These are phyloP conservation scores for Theileria luwenshuni DNA, from an alignment of 169 alveolate species.

Conservation along the genomic window DNA sequence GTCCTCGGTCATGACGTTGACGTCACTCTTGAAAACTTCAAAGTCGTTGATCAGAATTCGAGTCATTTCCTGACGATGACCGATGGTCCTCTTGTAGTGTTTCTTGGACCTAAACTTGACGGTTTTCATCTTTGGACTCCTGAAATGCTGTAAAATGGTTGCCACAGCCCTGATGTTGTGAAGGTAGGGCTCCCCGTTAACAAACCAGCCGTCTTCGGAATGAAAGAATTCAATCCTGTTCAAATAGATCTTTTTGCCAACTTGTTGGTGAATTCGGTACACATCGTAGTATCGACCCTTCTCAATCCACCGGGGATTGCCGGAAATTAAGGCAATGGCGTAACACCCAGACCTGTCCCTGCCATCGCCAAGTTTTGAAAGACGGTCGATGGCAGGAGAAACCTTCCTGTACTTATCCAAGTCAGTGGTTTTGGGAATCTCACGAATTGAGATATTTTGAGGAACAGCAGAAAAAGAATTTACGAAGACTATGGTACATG, in stretches of 20 bases:
- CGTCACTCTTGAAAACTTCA: conserved; percentile 35
- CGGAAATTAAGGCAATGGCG: conserved; percentile 79
- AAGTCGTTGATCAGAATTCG: conserved; percentile 71
- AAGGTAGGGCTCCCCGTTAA: conserved; percentile 80
- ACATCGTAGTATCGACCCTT: conserved; percentile 84
- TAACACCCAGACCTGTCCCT: conserved; percentile 80
- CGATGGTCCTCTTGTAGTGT: conserved; percentile 75
- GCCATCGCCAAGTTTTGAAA: conserved; percentile 73
- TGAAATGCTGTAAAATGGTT: conserved; percentile 76
- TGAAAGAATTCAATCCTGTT: conserved; percentile 77
- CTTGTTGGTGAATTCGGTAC: conserved; percentile 78
- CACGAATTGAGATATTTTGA: neutral
- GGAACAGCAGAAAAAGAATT: conserved; percentile 5
- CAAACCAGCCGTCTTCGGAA: conserved; percentile 72
- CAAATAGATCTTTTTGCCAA: conserved; percentile 71
- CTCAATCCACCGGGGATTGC: conserved; percentile 81
- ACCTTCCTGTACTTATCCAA: conserved; percentile 17
- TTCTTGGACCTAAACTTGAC: conserved; percentile 80
- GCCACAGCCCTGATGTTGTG: conserved; percentile 80
- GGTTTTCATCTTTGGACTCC: conserved; percentile 80
- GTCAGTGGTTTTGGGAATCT: neutral
- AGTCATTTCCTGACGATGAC: conserved; percentile 79
- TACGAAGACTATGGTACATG: conserved; percentile 1
- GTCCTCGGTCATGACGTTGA: conserved; percentile 40
- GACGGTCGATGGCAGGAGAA: conserved; percentile 82